phyloP scores from a whole-genome alignment of 371 early-diverging fungal species.

The Mucor lusitanicus region DNA sequence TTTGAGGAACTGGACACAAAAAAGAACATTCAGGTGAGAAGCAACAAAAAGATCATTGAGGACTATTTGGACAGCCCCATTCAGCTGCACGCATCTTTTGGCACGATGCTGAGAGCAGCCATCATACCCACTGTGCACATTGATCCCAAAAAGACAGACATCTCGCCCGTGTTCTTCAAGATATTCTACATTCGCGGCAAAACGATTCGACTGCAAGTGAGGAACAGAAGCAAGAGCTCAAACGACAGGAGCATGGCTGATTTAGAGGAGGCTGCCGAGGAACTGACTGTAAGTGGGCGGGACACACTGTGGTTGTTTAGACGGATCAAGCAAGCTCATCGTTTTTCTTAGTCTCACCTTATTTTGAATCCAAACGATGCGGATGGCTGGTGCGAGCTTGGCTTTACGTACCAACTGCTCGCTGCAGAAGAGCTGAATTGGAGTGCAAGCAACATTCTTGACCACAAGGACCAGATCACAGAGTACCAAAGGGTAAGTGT shows the following conservation, averaged over 20 bases:
- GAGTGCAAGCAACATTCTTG: conserved; percentile 65
- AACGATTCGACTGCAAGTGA: conserved; percentile 55
- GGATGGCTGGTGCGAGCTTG: conserved; percentile 70
- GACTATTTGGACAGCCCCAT: conserved; percentile 18
- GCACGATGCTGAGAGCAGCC: conserved; percentile 13
- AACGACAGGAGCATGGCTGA: conserved; percentile 61
- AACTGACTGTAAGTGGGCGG: conserved; percentile 51
- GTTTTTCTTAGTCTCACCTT: conserved; percentile 16
- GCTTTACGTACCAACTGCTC: conserved; percentile 53
- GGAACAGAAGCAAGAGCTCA: conserved; percentile 55
- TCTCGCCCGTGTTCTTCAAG: conserved; percentile 44
- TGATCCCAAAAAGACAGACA: conserved; percentile 4
- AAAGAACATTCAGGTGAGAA: conserved; percentile 15
- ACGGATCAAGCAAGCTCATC: background rate
- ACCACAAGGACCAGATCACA: conserved; percentile 50
- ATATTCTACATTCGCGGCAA: conserved; percentile 70
- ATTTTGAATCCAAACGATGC: conserved; percentile 59
- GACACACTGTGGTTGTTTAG: background rate
- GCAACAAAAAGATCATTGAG: conserved; percentile 19
- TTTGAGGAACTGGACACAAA: conserved; percentile 57
- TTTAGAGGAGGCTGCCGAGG: conserved; percentile 61
- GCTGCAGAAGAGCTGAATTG: conserved; percentile 70
- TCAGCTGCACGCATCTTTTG: conserved; percentile 12
- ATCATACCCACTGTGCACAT: conserved; percentile 20
- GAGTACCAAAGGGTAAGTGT: conserved; percentile 59